phyloP scores from a whole-genome alignment of 345 rosid species.

The Eucalyptus cloeziana region DNA sequence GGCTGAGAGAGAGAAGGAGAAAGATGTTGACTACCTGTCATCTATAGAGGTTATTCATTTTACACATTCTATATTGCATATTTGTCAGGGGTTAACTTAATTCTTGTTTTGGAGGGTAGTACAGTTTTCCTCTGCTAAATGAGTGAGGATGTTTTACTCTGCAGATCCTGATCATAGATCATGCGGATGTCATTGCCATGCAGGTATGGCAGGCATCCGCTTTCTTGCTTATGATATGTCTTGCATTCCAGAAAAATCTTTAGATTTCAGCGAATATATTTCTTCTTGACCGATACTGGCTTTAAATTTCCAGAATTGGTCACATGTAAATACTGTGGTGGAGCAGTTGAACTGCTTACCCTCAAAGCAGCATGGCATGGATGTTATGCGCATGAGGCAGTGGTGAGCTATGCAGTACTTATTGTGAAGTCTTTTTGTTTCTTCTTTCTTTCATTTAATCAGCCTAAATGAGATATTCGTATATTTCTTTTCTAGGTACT shows the following conservation, averaged over 20 bases:
- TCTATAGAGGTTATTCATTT: slow-evolving; percentile 67
- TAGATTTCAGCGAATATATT: background rate
- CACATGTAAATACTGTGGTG: slow-evolving; percentile 43
- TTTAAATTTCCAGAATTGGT: slow-evolving; percentile 63
- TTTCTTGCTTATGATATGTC: background rate
- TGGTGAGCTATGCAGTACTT: slow-evolving; percentile 29
- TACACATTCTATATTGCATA: background rate
- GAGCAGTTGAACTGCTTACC: slow-evolving; percentile 60
- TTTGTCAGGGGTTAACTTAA: background rate
- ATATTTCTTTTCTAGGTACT: slow-evolving; percentile 42
- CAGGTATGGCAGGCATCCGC: slow-evolving; percentile 39
- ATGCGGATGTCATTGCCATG: slow-evolving; percentile 86
- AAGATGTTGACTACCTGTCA: slow-evolving; percentile 75
- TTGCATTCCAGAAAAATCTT: background rate
- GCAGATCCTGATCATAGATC: slow-evolving; percentile 87
- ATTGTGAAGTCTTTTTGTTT: background rate
- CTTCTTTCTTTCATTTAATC: background rate
- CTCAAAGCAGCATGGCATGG: slow-evolving; percentile 69
- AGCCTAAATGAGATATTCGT: background rate
- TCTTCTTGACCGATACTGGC: background rate
- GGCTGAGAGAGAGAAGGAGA: slow-evolving; percentile 51
- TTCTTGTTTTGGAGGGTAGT: background rate
- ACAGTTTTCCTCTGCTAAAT: background rate
- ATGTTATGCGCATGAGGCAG: slow-evolving; percentile 79
- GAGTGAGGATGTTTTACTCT: background rate